phyloP scores from a whole-genome alignment of 2,329 filamentous ascomycete genomes.

The Curvularia verruculosa region DNA sequence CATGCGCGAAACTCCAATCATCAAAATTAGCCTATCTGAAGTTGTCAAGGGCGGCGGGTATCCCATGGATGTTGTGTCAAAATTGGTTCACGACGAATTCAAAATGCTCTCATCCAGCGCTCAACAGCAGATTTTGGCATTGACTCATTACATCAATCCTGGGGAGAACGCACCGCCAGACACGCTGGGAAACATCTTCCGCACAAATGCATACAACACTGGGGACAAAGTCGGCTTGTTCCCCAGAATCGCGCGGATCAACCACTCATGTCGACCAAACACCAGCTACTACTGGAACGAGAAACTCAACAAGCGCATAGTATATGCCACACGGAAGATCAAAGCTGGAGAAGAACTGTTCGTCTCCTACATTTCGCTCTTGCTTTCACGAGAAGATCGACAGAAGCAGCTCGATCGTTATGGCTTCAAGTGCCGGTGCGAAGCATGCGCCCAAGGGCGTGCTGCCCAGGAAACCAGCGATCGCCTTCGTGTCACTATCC shows the following conservation, averaged over 20 bases:
- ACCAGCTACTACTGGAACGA: slow-evolving; percentile 49
- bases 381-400: slow-evolving; percentile 38
- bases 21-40: slow-evolving; percentile 41
- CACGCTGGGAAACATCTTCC: slow-evolving; percentile 39
- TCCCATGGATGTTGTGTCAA: slow-evolving; percentile 30
- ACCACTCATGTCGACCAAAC: slow-evolving; percentile 47
- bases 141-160: slow-evolving; percentile 33
- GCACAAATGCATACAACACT: slow-evolving; percentile 47
- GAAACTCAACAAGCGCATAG: slow-evolving; percentile 35
- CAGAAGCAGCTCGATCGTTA: slow-evolving; percentile 43
- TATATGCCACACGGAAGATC: slow-evolving; percentile 48
- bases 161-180: slow-evolving; percentile 28
- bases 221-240: slow-evolving; percentile 41
- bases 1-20: slow-evolving; percentile 49
- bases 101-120: slow-evolving; percentile 25
- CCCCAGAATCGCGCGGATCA: slow-evolving; percentile 46
- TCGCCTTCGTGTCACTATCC: slow-evolving; percentile 34
- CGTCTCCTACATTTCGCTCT: slow-evolving; percentile 48
- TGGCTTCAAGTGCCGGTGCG: slow-evolving; percentile 47
- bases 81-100: slow-evolving; percentile 33
- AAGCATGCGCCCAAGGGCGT: slow-evolving; percentile 42
- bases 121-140: slow-evolving; percentile 36
- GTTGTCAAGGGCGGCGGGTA: slow-evolving; percentile 37
- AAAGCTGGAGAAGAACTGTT: slow-evolving; percentile 50
- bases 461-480: slow-evolving; percentile 32